These are phyloP conservation scores for Colletotrichum neosansevieriae DNA, from an alignment of 2,329 filamentous ascomycete genomes.

Conservation along the genomic window DNA sequence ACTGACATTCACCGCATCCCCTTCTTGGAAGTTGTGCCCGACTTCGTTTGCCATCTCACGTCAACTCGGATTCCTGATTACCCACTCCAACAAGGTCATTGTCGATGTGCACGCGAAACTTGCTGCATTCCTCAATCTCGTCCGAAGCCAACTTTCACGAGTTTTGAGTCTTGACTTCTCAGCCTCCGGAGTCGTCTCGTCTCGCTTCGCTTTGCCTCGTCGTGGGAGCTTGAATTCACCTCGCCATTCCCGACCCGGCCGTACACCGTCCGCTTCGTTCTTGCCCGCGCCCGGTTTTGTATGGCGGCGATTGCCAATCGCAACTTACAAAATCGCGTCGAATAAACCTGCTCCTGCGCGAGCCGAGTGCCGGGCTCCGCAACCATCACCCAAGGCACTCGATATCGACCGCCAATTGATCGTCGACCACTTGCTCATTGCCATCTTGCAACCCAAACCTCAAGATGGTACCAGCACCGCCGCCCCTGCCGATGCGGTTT, in stretches of 20 bases:
- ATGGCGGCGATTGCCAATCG: constrained; percentile 16
- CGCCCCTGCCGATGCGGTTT: constrained; percentile 79
- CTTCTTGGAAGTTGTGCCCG: constrained; percentile 38
- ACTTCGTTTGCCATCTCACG: constrained; percentile 35
- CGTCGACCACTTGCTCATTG: not conserved
- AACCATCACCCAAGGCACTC: constrained; percentile 30
- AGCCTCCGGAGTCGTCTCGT: constrained; percentile 1
- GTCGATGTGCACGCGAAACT: constrained; percentile 36
- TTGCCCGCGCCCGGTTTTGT: constrained; percentile 15
- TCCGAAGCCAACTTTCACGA: constrained; percentile 14
- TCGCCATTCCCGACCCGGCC: not conserved
- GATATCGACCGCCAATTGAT: constrained; percentile 10
- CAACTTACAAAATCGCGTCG: constrained; percentile 31
- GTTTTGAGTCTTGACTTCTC: not conserved
- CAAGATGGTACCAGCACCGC: constrained; percentile 67
- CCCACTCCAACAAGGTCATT: constrained; percentile 42
- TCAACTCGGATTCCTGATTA: constrained; percentile 32
- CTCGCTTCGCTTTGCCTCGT: constrained; percentile 26
- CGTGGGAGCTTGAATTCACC: constrained; percentile 17
- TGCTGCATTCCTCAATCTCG: constrained; percentile 30
- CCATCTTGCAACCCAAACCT: constrained; percentile 1
- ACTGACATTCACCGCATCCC: constrained; percentile 41
- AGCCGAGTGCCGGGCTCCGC: constrained; percentile 25
- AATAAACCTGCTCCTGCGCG: constrained; percentile 24
- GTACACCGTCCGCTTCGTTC: constrained; percentile 2